These are phyloP conservation scores for Parascedosporium putredinis DNA, from an alignment of 2,329 filamentous ascomycete species.

Conservation along the genomic window DNA sequence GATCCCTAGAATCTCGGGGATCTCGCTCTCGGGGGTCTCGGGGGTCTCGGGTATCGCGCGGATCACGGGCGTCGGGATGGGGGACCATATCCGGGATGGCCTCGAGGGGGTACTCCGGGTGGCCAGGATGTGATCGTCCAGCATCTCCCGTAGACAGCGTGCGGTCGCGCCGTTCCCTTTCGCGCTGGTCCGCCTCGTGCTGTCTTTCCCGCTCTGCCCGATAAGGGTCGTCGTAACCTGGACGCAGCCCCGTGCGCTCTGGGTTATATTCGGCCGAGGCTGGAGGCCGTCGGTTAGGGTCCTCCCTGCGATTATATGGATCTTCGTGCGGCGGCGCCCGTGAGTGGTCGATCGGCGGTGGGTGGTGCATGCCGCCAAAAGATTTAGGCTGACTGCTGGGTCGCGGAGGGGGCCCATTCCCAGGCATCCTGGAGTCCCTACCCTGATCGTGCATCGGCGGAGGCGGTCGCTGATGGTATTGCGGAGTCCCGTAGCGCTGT, in stretches of 20 bases:
- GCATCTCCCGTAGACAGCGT: constrained; percentile 39
- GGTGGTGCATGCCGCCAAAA: constrained; percentile 31
- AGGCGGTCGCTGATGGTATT: constrained; percentile 41
- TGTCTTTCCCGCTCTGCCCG: constrained; percentile 37
- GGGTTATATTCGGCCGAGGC: constrained; percentile 39
- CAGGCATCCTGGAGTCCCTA: constrained; percentile 26
- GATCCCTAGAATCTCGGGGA: neutral
- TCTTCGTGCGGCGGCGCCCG: constrained; percentile 29
- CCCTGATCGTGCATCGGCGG: constrained; percentile 37
- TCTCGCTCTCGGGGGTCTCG: neutral
- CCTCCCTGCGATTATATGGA: constrained; percentile 39
- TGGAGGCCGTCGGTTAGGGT: constrained; percentile 25
- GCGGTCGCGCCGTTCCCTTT: constrained; percentile 32
- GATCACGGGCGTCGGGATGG: constrained; percentile 30
- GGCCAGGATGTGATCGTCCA: constrained; percentile 31
- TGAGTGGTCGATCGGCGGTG: constrained; percentile 36
- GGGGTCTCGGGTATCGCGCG: constrained; percentile 29
- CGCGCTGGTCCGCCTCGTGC: constrained; percentile 31
- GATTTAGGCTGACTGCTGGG: constrained; percentile 43
- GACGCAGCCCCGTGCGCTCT: constrained; percentile 35
- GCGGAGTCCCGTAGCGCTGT: constrained; percentile 49
- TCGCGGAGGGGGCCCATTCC: constrained; percentile 32
- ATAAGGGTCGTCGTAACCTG: constrained; percentile 43
- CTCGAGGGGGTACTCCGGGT: constrained; percentile 34
- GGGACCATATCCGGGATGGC: too few relatives aligned